A percentile compares a stretch with the other conserved stretches of the same genome.
Conservation (phyloP, 2,329 filamentous ascomycete genomes). For the Sclerotinia glacialis region DNA sequence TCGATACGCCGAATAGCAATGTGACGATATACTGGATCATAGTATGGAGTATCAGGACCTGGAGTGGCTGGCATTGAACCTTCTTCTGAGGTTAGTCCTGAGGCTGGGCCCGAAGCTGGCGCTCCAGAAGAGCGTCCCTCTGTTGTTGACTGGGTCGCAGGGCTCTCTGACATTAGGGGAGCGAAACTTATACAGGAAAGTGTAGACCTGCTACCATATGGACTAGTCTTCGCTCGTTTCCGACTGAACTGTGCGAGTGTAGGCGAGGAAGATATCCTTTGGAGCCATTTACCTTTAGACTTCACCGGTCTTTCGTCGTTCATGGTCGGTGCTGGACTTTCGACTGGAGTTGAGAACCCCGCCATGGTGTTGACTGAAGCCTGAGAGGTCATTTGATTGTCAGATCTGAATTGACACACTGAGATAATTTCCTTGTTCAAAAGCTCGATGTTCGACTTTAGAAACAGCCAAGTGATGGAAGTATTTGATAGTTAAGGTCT, state of each 20-base stretch:
- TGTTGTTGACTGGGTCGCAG: conserved; percentile 27
- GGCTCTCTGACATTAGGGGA: conserved; percentile 29
- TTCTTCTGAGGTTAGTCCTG: background rate
- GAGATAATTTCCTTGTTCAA: background rate
- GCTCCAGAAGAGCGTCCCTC: conserved; percentile 36
- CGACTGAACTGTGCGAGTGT: conserved; percentile 37
- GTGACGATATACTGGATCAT: conserved; percentile 29
- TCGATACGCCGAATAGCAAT: conserved; percentile 31
- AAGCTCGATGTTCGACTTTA: background rate
- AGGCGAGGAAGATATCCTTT: conserved; percentile 41
- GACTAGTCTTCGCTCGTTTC: conserved; percentile 36
- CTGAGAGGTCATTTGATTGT: background rate
- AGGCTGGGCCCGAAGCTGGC: conserved; percentile 27
- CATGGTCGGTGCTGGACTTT: background rate
- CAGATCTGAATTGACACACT: background rate
- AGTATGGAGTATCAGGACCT: conserved; percentile 33
- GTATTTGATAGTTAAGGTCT: conserved; percentile 5
- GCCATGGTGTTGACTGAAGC: background rate
- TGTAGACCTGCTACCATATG: conserved; percentile 35
- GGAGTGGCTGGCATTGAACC: conserved; percentile 32
- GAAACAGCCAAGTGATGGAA: background rate
- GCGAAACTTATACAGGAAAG: conserved; percentile 39
- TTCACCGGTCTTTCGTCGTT: conserved; percentile 29
- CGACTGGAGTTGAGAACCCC: conserved; percentile 2
- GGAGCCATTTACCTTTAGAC: conserved; percentile 37